A percentile compares a stretch with the other conserved stretches of the same genome.
phyloP scores from a whole-genome alignment of 2,329 filamentous ascomycete species.

The Chlorencoelia australis region DNA sequence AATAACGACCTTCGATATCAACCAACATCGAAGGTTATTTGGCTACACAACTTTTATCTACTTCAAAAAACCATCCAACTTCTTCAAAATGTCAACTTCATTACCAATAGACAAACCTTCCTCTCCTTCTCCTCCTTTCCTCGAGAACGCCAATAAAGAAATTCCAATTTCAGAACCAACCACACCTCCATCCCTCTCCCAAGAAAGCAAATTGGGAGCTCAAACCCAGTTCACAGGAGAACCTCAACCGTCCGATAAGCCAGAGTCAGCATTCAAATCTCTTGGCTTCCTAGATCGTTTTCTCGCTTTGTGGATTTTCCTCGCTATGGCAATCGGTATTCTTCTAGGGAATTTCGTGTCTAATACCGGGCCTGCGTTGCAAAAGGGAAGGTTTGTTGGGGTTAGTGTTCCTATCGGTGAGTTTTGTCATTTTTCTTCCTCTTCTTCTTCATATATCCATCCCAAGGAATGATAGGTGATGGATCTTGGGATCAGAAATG shows the following conservation, averaged over 20 bases:
- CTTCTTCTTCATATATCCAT: neutral
- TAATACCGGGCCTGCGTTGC: slow-evolving; percentile 42
- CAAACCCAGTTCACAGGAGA: neutral
- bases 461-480: neutral
- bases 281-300: slow-evolving; percentile 40
- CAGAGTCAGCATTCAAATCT: slow-evolving; percentile 19
- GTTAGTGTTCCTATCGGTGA: slow-evolving; percentile 53
- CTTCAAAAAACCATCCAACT: too few relatives aligned
- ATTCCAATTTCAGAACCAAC: neutral
- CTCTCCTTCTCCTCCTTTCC: too few relatives aligned
- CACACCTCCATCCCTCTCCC: neutral
- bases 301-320: slow-evolving; percentile 49
- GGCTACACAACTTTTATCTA: too few relatives aligned
- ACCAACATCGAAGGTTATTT: too few relatives aligned
- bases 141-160: too few relatives aligned
- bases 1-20: too few relatives aligned
- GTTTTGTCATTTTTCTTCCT: slow-evolving; percentile 13
- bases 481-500: too few relatives aligned
- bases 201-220: slow-evolving; percentile 7
- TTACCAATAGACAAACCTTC: too few relatives aligned
- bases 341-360: slow-evolving; percentile 53
- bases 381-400: slow-evolving; percentile 51
- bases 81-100: too few relatives aligned
- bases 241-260: slow-evolving; percentile 8
- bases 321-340: slow-evolving; percentile 57